Base-by-base conservation (phyloP, 1,284 basidiomycete species). In the Pholiota adiposa region DNA sequence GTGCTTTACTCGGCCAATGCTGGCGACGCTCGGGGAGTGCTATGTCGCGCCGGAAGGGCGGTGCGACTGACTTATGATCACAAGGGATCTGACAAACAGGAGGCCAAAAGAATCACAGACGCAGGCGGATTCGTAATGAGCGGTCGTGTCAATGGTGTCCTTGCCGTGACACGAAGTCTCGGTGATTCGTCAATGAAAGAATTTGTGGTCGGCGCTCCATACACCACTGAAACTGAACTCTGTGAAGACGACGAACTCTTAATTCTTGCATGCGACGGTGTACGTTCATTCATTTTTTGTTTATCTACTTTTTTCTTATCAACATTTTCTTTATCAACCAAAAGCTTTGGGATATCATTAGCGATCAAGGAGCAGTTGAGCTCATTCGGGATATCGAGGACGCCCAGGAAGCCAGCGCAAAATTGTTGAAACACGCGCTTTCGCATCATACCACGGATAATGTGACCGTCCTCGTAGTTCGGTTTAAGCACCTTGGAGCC, bases 151-250 rank as follows among this genome's bases (percentile, higher is more conserved):
- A 98, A 98, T 68, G 96, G 94, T 40, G 96, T 99, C 9, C 80
- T 99, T 57, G 96, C 96, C 8, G 97, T 99, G 18, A 99, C 97
- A 16, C 84, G 97, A 52, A 97, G 95, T 66, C 80, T 99, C 44
- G 97, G 97, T 49, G 97, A 99, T 73, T 92, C 94, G 0, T 93
- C 95, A 6, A 99, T 99, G 97, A 99, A 99, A 76, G 97, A 99
- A 70, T 99, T 97, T 72, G 97, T 99, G 7, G 97, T 99, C 44
- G 97, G 97, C 1, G 87, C 94, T 36, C 97, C 97, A 9, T 99
- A 98, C 75, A 99, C 97, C 14, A 99, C 97, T 16, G 96, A 98
- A 75, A 98, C 97, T 5, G 89, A 90, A 63, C 79, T 99, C 18
- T 90, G 88, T 56, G 88, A 93, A 11, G 90, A 94, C 9, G 97